Evolutionary conservation across 2,329 filamentous ascomycete genomes (phyloP).

Genomic region (Ophiostoma australiae): DNA sequence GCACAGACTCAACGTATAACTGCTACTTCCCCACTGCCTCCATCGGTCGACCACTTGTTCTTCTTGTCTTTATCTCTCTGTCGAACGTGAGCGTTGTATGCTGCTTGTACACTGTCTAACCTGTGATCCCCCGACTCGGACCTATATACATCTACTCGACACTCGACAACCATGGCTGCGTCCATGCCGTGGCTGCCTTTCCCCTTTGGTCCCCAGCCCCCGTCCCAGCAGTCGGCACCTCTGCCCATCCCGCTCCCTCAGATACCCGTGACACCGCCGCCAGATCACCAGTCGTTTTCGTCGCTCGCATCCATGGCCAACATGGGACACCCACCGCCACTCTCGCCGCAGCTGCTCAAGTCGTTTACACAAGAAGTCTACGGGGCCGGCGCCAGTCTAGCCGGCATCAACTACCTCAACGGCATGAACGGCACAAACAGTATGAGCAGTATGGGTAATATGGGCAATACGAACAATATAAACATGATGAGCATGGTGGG

Average conservation of each 20-base stretch:
- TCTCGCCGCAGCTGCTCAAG: constrained; percentile 27
- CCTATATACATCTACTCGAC: neutral
- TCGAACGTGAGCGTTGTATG: neutral
- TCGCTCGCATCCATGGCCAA: constrained; percentile 8
- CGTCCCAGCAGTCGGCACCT: neutral
- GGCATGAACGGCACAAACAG: neutral
- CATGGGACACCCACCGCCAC: constrained; percentile 21
- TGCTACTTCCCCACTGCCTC: constrained; percentile 12
- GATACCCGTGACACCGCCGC: constrained; percentile 39
- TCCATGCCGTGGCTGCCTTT: constrained; percentile 32
- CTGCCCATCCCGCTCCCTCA: constrained; percentile 21
- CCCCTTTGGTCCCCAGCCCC: constrained; percentile 31
- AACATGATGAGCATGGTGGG: constrained; percentile 11
- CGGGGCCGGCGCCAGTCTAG: constrained; percentile 15
- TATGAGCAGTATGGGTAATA: neutral
- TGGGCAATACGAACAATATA: neutral
- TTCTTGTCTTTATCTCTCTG: neutral
- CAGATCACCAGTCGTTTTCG: constrained; percentile 37
- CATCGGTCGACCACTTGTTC: neutral
- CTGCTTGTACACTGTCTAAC: neutral
- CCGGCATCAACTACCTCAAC: constrained; percentile 16
- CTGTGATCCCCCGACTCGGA: neutral
- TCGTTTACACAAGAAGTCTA: constrained; percentile 30
- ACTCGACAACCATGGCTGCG: constrained; percentile 28
- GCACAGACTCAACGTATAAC: constrained; percentile 13